phyloP scores from a whole-genome alignment of 2,329 filamentous ascomycete species.

The Zymoseptoria pseudotritici region DNA sequence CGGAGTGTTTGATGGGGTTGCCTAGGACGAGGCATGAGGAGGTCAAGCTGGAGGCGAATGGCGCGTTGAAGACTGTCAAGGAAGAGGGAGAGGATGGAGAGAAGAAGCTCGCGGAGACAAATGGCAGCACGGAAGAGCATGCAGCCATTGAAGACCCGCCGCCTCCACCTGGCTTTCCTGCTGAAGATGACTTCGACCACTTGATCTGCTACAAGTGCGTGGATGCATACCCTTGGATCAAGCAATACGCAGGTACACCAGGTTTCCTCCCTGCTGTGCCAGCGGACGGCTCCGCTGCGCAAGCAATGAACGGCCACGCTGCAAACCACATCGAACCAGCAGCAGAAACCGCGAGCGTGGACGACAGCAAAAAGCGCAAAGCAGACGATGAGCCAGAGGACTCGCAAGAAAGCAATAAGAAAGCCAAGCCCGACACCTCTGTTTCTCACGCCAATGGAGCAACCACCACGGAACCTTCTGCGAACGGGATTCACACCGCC shows the following conservation, averaged over 20 bases:
- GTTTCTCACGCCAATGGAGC: background rate
- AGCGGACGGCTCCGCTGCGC: conserved; percentile 6
- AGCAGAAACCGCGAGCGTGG: background rate
- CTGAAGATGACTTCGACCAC: conserved; percentile 80
- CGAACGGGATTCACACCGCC: background rate
- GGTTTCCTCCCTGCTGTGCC: conserved; percentile 75
- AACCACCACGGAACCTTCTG: background rate
- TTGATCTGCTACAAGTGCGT: conserved; percentile 94
- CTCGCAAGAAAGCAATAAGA: conserved; percentile 22
- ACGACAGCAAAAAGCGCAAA: conserved; percentile 37
- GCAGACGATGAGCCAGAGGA: conserved; percentile 34
- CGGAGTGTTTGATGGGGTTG: conserved; percentile 79
- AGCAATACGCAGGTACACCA: conserved; percentile 68
- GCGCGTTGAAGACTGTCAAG: conserved; percentile 20
- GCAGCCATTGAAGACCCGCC: conserved; percentile 49
- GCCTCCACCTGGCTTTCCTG: conserved; percentile 76
- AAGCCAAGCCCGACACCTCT: conserved; percentile 18
- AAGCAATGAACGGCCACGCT: background rate
- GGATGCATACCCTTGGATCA: conserved; percentile 83
- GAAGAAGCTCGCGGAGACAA: conserved; percentile 18
- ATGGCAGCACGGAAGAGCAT: conserved; percentile 46
- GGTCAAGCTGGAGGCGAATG: conserved; percentile 17
- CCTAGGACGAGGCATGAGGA: conserved; percentile 54
- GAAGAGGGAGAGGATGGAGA: conserved; percentile 29
- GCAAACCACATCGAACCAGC: background rate